Percentiles rank a stretch among this genome's conserved stretches.
These are phyloP conservation scores for Alternaria metachromatica DNA, from an alignment of 2,329 filamentous ascomycete genomes.

Conservation along the genomic window DNA sequence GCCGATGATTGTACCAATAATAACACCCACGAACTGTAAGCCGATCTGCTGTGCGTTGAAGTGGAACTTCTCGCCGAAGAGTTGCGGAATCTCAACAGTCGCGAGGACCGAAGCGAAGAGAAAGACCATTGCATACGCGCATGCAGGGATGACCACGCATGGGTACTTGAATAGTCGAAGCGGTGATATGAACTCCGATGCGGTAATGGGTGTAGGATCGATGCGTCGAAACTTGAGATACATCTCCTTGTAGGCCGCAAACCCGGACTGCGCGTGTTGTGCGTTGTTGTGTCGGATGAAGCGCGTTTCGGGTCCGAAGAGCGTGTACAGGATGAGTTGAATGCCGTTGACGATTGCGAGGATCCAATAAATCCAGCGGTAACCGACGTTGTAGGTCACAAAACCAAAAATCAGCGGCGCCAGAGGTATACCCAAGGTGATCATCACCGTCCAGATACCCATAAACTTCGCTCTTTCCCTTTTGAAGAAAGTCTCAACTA, in stretches of 20 bases:
- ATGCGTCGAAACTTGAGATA: constrained; percentile 59
- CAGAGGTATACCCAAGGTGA: constrained; percentile 58
- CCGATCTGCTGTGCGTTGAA: constrained; percentile 66
- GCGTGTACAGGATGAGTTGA: constrained; percentile 64
- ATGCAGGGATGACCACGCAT: constrained; percentile 59
- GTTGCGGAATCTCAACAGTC: constrained; percentile 66
- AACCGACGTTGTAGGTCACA: constrained; percentile 60
- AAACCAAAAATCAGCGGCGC: constrained; percentile 53
- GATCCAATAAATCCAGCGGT: constrained; percentile 66
- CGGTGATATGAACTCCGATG: constrained; percentile 61
- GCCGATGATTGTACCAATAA: constrained; percentile 64
- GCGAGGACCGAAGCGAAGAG: constrained; percentile 61
- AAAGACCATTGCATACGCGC: constrained; percentile 65
- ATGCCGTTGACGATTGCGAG: constrained; percentile 64
- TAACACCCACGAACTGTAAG: constrained; percentile 63
- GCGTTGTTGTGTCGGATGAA: constrained; percentile 55
- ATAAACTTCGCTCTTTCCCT: constrained; percentile 62
- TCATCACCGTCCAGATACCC: constrained; percentile 64
- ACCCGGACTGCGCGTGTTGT: constrained; percentile 30
- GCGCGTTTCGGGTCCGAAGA: constrained; percentile 59
- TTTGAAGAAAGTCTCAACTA: constrained; percentile 65
- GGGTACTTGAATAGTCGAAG: constrained; percentile 55
- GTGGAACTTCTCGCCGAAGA: constrained; percentile 62
- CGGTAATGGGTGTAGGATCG: constrained; percentile 58
- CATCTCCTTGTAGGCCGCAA: constrained; percentile 52